Conservation (phyloP, 2,329 filamentous ascomycete genomes). For the Graphiopsis chlorocephala region DNA sequence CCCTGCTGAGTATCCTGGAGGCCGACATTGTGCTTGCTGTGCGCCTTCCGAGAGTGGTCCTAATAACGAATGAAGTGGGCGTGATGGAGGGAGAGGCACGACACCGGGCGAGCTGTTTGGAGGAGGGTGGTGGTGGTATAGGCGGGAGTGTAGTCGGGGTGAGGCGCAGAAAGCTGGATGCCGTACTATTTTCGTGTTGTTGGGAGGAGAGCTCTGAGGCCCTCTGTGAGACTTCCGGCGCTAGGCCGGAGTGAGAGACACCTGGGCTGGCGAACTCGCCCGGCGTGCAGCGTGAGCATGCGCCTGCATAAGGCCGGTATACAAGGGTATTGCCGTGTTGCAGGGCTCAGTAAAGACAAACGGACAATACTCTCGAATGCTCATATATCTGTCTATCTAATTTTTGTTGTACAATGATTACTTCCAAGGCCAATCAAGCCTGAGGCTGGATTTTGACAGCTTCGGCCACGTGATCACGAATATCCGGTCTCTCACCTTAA, state of each 20-base stretch:
- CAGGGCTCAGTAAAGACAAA: too few species aligned
- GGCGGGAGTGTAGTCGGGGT: background rate
- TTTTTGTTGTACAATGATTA: background rate
- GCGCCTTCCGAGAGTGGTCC: background rate
- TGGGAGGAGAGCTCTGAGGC: background rate
- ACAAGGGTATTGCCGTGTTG: background rate
- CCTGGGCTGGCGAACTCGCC: background rate
- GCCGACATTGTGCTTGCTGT: slow-evolving; percentile 7
- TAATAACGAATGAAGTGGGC: slow-evolving; percentile 15
- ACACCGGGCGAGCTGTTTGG: background rate
- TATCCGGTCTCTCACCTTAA: background rate
- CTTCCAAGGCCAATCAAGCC: too few species aligned
- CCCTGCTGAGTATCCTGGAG: slow-evolving; percentile 29
- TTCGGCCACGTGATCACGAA: background rate
- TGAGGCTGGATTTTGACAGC: too few species aligned
- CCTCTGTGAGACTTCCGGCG: background rate
- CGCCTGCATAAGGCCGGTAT: background rate
- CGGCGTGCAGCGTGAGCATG: background rate
- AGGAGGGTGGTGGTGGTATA: background rate
- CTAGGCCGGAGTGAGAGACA: background rate
- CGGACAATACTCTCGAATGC: background rate
- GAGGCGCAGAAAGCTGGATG: background rate
- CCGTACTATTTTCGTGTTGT: slow-evolving; percentile 12
- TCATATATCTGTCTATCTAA: too few species aligned
- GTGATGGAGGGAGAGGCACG: slow-evolving; percentile 1